Conservation (phyloP, 2,329 filamentous ascomycete genomes). For the Penicillium sp. region DNA sequence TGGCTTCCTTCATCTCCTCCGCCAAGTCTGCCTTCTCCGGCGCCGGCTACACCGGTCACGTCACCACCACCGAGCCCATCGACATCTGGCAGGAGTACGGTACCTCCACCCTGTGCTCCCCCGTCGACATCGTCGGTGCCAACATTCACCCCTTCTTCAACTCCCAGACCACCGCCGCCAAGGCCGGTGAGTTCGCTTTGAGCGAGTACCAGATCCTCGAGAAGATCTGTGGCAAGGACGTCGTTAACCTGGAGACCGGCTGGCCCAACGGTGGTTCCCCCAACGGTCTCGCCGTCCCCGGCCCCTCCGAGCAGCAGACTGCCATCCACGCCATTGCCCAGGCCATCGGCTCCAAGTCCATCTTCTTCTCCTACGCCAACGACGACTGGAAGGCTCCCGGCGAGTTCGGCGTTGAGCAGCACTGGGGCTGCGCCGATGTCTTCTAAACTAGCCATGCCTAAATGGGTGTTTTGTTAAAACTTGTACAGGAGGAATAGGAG, state of each 20-base stretch:
- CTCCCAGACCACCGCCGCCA: conserved; percentile 57
- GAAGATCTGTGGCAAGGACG: conserved; percentile 68
- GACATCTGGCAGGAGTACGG: conserved; percentile 67
- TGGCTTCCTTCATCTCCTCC: conserved; percentile 67
- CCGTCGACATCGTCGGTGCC: conserved; percentile 74
- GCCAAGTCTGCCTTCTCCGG: conserved; percentile 62
- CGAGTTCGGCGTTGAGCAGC: conserved; percentile 70
- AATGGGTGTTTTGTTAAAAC: conserved; percentile 14
- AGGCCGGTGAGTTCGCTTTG: conserved; percentile 74
- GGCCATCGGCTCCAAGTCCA: conserved; percentile 63
- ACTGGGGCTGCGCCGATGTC: conserved; percentile 67
- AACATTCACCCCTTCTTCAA: conserved; percentile 98
- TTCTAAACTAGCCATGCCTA: conserved; percentile 40
- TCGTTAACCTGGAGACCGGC: conserved; percentile 84
- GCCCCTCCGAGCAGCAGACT: conserved; percentile 61
- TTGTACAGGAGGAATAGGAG: conserved; percentile 28
- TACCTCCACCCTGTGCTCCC: conserved; percentile 60
- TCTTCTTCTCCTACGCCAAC: conserved; percentile 78
- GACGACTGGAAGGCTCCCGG: conserved; percentile 79
- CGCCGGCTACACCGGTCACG: conserved; percentile 68
- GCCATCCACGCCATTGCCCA: conserved; percentile 72
- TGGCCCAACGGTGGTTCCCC: conserved; percentile 72
- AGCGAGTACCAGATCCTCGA: conserved; percentile 70
- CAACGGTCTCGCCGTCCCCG: conserved; percentile 73
- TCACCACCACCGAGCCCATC: conserved; percentile 85